A percentile compares a stretch with the other conserved stretches of the same genome.
Evolutionary conservation across 1,284 basidiomycete species (phyloP).

Genomic region (Sanghuangporus weigelae): DNA sequence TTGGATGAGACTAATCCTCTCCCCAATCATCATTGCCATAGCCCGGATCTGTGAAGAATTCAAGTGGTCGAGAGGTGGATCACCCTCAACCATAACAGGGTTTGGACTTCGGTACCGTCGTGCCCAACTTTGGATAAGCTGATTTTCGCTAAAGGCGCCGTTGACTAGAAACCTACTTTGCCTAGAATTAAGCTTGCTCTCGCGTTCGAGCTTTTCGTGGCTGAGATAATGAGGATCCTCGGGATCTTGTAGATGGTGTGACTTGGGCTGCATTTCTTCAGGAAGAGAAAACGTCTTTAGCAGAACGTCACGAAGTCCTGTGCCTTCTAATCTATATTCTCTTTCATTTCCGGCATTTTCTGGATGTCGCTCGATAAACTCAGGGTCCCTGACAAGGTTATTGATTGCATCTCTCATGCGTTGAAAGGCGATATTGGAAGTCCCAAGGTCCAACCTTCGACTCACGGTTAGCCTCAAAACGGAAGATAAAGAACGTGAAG

Average conservation of each 20-base stretch:
- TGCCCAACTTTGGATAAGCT: conserved; percentile 74
- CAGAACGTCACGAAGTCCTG: conserved; percentile 62
- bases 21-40: conserved; percentile 81
- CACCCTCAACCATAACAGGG: conserved; percentile 73
- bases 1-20: conserved; percentile 79
- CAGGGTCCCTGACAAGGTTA: conserved; percentile 54
- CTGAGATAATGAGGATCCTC: conserved; percentile 33
- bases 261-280: not conserved
- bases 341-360: conserved; percentile 28
- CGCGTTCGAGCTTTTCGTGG: conserved; percentile 32
- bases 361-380: conserved; percentile 31
- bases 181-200: conserved; percentile 22
- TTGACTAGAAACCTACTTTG: conserved; percentile 12
- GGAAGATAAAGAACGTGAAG: not conserved
- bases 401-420: conserved; percentile 69
- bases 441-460: conserved; percentile 62
- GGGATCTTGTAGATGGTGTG: conserved; percentile 27
- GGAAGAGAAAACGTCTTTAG: conserved; percentile 41
- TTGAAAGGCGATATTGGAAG: conserved; percentile 60
- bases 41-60: conserved; percentile 81
- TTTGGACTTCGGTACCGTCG: conserved; percentile 53
- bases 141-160: conserved; percentile 64
- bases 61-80: conserved; percentile 63
- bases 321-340: conserved; percentile 58
- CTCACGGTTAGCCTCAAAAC: not conserved